These are phyloP conservation scores for Aspergillus nanangensis DNA, from an alignment of 495 filamentous ascomycete species.

Conservation along the genomic window DNA sequence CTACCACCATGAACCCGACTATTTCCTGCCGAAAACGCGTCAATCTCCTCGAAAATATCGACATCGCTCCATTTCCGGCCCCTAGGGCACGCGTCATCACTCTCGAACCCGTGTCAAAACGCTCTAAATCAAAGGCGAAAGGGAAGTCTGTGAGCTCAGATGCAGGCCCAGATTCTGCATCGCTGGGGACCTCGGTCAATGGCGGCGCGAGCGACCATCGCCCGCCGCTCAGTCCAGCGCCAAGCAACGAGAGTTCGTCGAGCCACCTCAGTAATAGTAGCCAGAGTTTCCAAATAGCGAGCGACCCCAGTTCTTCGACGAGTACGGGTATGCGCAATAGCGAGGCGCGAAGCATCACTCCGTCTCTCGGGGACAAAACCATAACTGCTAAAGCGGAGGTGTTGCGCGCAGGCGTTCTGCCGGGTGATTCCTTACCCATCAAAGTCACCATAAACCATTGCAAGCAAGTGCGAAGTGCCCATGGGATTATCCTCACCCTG, in stretches of 20 bases:
- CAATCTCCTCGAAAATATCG: conserved; percentile 67
- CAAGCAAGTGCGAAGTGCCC: conserved; percentile 80
- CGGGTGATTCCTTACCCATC: conserved; percentile 77
- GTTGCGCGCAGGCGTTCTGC: conserved; percentile 75
- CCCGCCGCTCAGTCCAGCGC: conserved; percentile 50
- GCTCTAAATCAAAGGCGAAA: conserved; percentile 44
- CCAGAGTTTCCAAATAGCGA: conserved; percentile 46
- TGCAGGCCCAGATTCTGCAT: conserved; percentile 28
- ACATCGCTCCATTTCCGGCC: conserved; percentile 51
- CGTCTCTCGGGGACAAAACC: conserved; percentile 51
- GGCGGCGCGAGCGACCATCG: conserved; percentile 23
- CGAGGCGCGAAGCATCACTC: conserved; percentile 37
- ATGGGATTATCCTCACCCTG: conserved; percentile 88
- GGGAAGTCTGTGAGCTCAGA: conserved; percentile 31
- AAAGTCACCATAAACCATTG: conserved; percentile 80
- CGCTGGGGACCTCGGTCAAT: conserved; percentile 29
- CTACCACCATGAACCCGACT: conserved; percentile 79
- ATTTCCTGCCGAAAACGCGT: conserved; percentile 75
- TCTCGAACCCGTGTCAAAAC: conserved; percentile 66
- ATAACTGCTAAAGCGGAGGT: conserved; percentile 87
- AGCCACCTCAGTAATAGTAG: conserved; percentile 57
- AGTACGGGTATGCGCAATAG: conserved; percentile 37
- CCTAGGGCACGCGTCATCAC: conserved; percentile 72
- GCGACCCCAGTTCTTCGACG: conserved; percentile 31
- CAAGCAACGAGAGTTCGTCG: conserved; percentile 61